phyloP scores from a whole-genome alignment of 805 yeast genomes.

The Candida saitoana region DNA sequence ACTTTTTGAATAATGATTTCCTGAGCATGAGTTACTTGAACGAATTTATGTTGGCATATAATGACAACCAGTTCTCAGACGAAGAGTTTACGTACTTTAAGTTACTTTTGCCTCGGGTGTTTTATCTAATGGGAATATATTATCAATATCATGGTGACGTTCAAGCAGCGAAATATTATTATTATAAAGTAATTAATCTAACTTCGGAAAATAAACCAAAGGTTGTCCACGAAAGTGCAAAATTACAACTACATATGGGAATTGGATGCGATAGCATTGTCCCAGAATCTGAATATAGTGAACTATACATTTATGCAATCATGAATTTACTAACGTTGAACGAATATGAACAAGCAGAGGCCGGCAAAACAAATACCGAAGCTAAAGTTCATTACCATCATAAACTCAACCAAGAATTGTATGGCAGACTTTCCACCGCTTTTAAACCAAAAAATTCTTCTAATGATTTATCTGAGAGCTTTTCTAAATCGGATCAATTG shows the following conservation, averaged over 20 bases:
- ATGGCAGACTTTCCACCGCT: slow-evolving; percentile 13
- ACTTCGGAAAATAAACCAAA: slow-evolving; percentile 6
- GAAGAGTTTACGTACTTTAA: slow-evolving; percentile 38
- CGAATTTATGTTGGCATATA: slow-evolving; percentile 34
- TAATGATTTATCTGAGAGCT: slow-evolving; percentile 16
- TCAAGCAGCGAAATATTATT: slow-evolving; percentile 37
- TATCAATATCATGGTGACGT: slow-evolving; percentile 36
- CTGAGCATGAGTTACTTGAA: slow-evolving; percentile 19
- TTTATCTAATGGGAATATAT: slow-evolving; percentile 37
- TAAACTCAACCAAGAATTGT: slow-evolving; percentile 11
- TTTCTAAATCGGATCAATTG: slow-evolving; percentile 13
- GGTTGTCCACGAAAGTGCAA: slow-evolving; percentile 7
- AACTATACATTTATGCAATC: slow-evolving; percentile 25
- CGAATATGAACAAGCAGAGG: slow-evolving; percentile 18
- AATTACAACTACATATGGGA: slow-evolving; percentile 17
- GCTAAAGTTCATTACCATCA: slow-evolving; percentile 8
- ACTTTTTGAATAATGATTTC: slow-evolving; percentile 27
- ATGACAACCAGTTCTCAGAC: slow-evolving; percentile 30
- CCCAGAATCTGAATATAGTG: slow-evolving; percentile 19
- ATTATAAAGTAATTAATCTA: slow-evolving; percentile 27
- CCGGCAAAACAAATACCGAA: slow-evolving; percentile 2
- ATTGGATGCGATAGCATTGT: slow-evolving; percentile 20
- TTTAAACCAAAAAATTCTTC: slow-evolving; percentile 13
- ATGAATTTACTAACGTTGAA: slow-evolving; percentile 24
- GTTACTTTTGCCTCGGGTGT: slow-evolving; percentile 32